phyloP scores from a whole-genome alignment of 1,284 basidiomycete species.

The Ganoderma boninense region DNA sequence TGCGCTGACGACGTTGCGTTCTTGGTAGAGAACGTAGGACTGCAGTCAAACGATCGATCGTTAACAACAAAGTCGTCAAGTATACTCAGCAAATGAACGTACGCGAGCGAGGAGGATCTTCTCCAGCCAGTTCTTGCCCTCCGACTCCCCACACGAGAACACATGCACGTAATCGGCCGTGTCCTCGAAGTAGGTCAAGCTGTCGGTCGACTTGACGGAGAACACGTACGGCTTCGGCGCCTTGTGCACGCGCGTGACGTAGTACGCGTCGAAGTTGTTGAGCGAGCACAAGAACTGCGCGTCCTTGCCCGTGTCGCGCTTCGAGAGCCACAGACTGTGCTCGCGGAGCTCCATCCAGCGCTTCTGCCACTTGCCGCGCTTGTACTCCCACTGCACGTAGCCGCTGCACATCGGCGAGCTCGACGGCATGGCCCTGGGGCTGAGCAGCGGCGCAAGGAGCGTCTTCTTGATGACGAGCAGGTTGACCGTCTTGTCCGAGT shows the following conservation, averaged over 20 bases:
- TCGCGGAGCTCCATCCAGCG: slow-evolving; percentile 87
- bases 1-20: slow-evolving; percentile 71
- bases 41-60: slow-evolving; percentile 40
- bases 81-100: slow-evolving; percentile 41
- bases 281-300: slow-evolving; percentile 81
- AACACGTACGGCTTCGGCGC: slow-evolving; percentile 84
- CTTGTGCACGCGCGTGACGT: slow-evolving; percentile 74
- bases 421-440: slow-evolving; percentile 70
- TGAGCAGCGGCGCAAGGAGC: slow-evolving; percentile 62
- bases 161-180: slow-evolving; percentile 85
- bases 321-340: slow-evolving; percentile 85
- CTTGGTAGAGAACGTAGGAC: slow-evolving; percentile 85
- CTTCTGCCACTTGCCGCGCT: slow-evolving; percentile 93
- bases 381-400: slow-evolving; percentile 86
- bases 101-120: slow-evolving; percentile 81
- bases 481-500: slow-evolving; percentile 80
- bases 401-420: slow-evolving; percentile 75
- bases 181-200: slow-evolving; percentile 85
- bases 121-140: slow-evolving; percentile 76
- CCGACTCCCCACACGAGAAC: slow-evolving; percentile 77
- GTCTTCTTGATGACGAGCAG: slow-evolving; percentile 81
- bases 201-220: slow-evolving; percentile 88
- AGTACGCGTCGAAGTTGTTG: slow-evolving; percentile 87
- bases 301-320: slow-evolving; percentile 91
- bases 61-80: slow-evolving; percentile 4